These are phyloP conservation scores for Herpetospermum pedunculosum DNA, from an alignment of 306 rosid genomes.

Conservation along the genomic window DNA sequence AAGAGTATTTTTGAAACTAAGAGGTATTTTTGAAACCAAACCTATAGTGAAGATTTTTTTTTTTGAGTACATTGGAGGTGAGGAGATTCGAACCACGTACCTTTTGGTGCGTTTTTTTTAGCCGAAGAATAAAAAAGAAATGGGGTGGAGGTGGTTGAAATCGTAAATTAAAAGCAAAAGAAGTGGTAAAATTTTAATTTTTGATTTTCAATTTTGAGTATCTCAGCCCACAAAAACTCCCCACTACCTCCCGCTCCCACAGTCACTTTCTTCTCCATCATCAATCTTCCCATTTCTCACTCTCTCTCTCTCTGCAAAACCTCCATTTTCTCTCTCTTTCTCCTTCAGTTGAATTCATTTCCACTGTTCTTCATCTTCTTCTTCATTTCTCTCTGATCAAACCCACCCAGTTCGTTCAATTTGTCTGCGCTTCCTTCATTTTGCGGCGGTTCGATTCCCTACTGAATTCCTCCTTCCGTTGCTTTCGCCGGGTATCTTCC, in stretches of 20 bases:
- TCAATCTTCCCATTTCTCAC: conserved; percentile 8
- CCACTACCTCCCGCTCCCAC: no score
- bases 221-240: background rate
- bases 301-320: background rate
- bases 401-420: background rate
- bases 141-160: conserved; percentile 17
- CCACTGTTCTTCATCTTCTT: conserved; percentile 2
- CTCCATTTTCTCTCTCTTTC: background rate
- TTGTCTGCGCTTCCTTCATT: background rate
- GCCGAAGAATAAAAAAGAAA: no score
- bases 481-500: background rate
- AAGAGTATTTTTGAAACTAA: no score
- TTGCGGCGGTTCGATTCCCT: background rate
- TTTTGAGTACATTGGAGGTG: no score
- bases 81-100: no score
- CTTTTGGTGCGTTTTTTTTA: no score
- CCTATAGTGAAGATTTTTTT: no score
- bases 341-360: background rate
- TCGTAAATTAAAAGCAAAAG: conserved; percentile 17
- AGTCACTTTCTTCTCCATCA: conserved; percentile 10
- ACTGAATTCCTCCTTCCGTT: background rate
- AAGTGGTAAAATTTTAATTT: conserved; percentile 2
- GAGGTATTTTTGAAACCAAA: no score
- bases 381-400: background rate
- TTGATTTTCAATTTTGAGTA: background rate